These are phyloP conservation scores for Lithospermum erythrorhizon DNA, from an alignment of 257 asterid species.

Conservation along the genomic window DNA sequence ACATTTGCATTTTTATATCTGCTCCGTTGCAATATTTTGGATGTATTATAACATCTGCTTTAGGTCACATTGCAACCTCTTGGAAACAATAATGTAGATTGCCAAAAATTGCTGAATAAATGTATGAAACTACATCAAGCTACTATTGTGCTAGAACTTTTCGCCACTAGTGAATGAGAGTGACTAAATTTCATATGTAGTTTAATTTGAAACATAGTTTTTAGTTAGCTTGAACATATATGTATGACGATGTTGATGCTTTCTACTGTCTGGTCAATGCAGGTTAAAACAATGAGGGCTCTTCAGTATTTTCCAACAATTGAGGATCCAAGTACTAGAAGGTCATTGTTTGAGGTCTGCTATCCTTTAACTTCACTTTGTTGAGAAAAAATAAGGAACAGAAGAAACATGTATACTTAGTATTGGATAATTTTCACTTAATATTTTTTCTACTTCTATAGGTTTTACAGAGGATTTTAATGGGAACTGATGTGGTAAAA, in stretches of 20 bases:
- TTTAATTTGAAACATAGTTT: not conserved
- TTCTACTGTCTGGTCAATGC: conserved; percentile 18
- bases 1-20: no score
- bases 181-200: not conserved
- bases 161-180: no score
- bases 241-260: not conserved
- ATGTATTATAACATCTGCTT: not conserved
- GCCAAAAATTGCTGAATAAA: no score
- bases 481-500: conserved; percentile 99
- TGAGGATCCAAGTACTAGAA: conserved; percentile 95
- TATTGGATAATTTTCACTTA: conserved; percentile 1
- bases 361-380: conserved; percentile 5
- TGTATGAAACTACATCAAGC: no score
- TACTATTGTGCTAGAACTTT: no score
- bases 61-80: not conserved
- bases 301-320: conserved; percentile 96
- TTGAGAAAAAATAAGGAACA: not conserved
- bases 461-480: conserved; percentile 94
- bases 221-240: not conserved
- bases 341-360: conserved; percentile 89
- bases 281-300: conserved; percentile 99
- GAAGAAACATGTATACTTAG: not conserved
- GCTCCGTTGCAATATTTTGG: no score
- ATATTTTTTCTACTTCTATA: conserved; percentile 20
- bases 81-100: no score